phyloP scores from a whole-genome alignment of 2,329 filamentous ascomycete species.

The Nakataea oryzae region DNA sequence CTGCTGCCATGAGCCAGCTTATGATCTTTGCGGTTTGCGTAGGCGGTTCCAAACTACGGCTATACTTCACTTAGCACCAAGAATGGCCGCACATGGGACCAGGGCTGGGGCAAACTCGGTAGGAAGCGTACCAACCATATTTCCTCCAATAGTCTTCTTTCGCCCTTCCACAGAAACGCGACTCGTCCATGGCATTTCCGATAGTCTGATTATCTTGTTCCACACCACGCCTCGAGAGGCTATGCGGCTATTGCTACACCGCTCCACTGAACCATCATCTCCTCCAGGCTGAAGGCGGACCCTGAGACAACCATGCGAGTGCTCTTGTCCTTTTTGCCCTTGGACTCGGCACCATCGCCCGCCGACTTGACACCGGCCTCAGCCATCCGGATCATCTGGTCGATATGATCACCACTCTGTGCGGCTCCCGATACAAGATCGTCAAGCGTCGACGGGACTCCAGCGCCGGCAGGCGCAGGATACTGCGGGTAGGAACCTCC shows the following conservation, averaged over 20 bases:
- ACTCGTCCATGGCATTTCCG: not conserved
- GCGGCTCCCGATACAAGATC: conserved; percentile 33
- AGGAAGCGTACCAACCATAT: not conserved
- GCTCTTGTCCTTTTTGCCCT: conserved; percentile 38
- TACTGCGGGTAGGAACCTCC: not conserved
- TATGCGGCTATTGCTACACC: conserved; percentile 61
- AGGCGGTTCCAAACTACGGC: not conserved
- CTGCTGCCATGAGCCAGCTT: too few relatives aligned
- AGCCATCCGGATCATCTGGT: conserved; percentile 54
- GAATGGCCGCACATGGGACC: not conserved
- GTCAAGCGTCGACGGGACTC: conserved; percentile 32
- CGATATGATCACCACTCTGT: conserved; percentile 47
- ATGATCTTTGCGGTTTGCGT: not conserved
- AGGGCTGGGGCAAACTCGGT: too few relatives aligned
- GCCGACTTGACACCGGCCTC: conserved; percentile 47
- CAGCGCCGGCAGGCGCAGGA: conserved; percentile 15
- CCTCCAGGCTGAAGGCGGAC: conserved; percentile 71
- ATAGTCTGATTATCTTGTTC: conserved; percentile 42
- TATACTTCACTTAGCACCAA: not conserved
- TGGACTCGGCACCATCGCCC: conserved; percentile 41
- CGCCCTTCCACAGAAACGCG: not conserved
- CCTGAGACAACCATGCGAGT: conserved; percentile 71
- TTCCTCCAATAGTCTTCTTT: not conserved
- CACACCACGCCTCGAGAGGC: conserved; percentile 42
- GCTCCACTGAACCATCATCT: conserved; percentile 64